Evolutionary conservation across 495 filamentous ascomycete species (phyloP).

Genomic region (Filosporella fistucella): DNA sequence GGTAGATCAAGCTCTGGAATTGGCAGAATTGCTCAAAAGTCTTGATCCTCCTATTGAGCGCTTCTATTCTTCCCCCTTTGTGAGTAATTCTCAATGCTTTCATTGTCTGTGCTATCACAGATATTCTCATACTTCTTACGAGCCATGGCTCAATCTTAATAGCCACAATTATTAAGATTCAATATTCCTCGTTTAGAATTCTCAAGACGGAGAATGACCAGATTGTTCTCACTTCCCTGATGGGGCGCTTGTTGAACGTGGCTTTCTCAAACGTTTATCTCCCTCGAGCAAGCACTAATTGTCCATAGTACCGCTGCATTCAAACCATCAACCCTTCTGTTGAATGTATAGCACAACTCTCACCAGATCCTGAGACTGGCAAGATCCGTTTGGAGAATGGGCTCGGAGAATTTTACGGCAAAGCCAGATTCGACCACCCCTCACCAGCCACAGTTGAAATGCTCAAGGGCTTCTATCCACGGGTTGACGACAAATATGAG

Average conservation of each 20-base stretch:
- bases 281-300: too few species aligned
- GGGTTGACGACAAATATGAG: conserved; percentile 45
- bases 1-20: conserved; percentile 75
- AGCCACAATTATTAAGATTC: too few species aligned
- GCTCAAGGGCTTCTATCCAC: conserved; percentile 62
- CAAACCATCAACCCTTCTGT: conserved; percentile 77
- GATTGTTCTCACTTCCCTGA: too few species aligned
- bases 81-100: too few species aligned
- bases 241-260: too few species aligned
- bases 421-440: conserved; percentile 77
- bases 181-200: too few species aligned
- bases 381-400: conserved; percentile 69
- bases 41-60: conserved; percentile 64
- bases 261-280: too few species aligned
- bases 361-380: conserved; percentile 12
- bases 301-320: conserved; percentile 91
- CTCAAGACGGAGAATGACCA: too few species aligned
- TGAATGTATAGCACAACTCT: conserved; percentile 35
- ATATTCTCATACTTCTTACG: too few species aligned
- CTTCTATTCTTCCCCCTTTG: conserved; percentile 81
- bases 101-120: too few species aligned
- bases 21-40: conserved; percentile 58
- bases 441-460: conserved; percentile 56
- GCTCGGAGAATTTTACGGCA: conserved; percentile 88
- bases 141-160: too few species aligned